Base-by-base conservation (phyloP, 2,329 filamentous ascomycete species). In the Juglanconis oblonga region DNA sequence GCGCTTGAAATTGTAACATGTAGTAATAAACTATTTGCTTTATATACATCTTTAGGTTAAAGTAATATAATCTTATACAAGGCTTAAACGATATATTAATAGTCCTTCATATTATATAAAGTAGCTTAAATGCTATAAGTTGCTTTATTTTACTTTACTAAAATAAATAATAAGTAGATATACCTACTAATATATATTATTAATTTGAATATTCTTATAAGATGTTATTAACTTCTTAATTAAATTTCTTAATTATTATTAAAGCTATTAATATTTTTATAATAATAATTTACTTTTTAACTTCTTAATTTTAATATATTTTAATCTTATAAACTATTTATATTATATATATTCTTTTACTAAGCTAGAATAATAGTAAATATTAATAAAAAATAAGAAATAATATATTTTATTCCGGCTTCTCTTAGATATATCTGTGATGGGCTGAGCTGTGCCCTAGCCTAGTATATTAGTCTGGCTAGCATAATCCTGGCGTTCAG, bases 341-440 rank as follows among this genome's bases (percentile, higher is more conserved):
- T 55, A 48, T 49, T 55, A 55, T 55, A 55, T 47, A 55, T 17
- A 47, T 54, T 36, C 3, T 44, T 44, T 9, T 54, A 54, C 42
- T 29, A 42, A 36, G 10, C 38, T 9, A 24, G 44, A n/a, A n/a
- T n/a, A n/a, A n/a, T n/a, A n/a, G 44, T 14, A 13, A 13, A 11
- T 54, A 11, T 47, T 54, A 45, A 45, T 54, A 54, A 32, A 54
- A 40, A 13, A 17, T 17, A 24, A n/a, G 33, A 14, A 49, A 14
- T 49, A 29, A 40, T 31, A 40, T 56, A 10, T 31, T 9, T 49
- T 51, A 51, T 57, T 42, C 36, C n/a, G 9, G 17, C 31, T 29
- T 42, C 10, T 17, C 17, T 42, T 40, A 50, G 32, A 14, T n/a
- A n/a, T n/a, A n/a, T n/a, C n/a, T 17, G 17, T 17, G 17, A 17